phyloP scores from a whole-genome alignment of 2,329 filamentous ascomycete species.

The Ploettnerulaceae sp. region DNA sequence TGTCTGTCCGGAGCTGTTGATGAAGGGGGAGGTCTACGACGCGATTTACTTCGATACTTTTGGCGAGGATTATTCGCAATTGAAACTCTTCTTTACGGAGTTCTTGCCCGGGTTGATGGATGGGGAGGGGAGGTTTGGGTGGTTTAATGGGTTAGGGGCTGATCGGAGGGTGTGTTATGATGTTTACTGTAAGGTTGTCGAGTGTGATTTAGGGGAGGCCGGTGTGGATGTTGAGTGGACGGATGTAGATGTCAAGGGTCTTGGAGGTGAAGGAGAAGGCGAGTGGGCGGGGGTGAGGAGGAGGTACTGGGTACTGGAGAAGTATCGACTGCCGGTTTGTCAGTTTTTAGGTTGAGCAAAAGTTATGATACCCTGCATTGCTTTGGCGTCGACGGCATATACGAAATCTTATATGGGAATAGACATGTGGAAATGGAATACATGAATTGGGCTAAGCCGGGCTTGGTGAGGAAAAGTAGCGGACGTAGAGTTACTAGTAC shows the following conservation, averaged over 20 bases:
- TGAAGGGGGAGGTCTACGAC: constrained; percentile 67
- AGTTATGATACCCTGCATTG: constrained; percentile 17
- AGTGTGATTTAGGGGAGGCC: constrained; percentile 85
- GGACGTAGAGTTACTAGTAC: no score
- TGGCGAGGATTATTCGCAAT: constrained; percentile 83
- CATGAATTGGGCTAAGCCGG: background rate
- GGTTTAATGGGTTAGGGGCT: constrained; percentile 87
- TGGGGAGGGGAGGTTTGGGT: constrained; percentile 69
- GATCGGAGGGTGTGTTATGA: constrained; percentile 93
- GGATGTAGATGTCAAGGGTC: constrained; percentile 66
- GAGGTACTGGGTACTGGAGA: constrained; percentile 83
- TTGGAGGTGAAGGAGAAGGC: constrained; percentile 58
- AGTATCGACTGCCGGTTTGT: constrained; percentile 70
- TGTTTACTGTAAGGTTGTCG: constrained; percentile 87
- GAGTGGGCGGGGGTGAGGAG: constrained; percentile 88
- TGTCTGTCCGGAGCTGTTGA: constrained; percentile 62
- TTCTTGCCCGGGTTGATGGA: constrained; percentile 76
- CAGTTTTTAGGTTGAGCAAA: constrained; percentile 51
- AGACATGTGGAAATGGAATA: background rate
- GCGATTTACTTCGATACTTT: constrained; percentile 98
- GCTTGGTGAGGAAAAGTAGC: background rate
- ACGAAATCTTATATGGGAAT: background rate
- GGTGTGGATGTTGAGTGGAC: constrained; percentile 88
- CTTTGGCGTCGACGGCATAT: background rate
- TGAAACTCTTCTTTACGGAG: constrained; percentile 84